phyloP scores from a whole-genome alignment of 2,329 filamentous ascomycete genomes.

The Venturia nashicola region DNA sequence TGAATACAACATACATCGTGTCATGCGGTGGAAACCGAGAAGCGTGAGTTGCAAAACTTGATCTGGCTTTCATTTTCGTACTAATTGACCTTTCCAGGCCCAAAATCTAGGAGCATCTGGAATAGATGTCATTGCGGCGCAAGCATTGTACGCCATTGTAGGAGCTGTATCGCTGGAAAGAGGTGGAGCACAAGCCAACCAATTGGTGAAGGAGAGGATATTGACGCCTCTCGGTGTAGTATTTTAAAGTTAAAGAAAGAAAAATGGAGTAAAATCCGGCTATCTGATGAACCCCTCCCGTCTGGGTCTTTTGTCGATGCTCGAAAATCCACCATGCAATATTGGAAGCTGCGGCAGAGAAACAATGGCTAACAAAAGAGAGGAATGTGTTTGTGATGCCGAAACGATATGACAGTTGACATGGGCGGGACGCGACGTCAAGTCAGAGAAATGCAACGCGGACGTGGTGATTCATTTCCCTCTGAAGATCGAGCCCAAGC shows the following conservation, averaged over 20 bases:
- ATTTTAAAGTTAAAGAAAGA: not conserved
- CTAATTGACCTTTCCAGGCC: slow-evolving; percentile 31
- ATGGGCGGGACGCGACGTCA: too few relatives aligned
- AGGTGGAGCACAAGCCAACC: slow-evolving; percentile 65
- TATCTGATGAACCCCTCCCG: not conserved
- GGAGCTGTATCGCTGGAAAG: slow-evolving; percentile 84
- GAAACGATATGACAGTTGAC: too few relatives aligned
- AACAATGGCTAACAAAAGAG: too few relatives aligned
- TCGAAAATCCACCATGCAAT: too few relatives aligned
- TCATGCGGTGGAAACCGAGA: slow-evolving; percentile 81
- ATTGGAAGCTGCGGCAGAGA: too few relatives aligned
- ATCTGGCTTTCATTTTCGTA: slow-evolving; percentile 8
- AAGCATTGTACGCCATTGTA: slow-evolving; percentile 72
- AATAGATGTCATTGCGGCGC: slow-evolving; percentile 58
- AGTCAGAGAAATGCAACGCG: too few relatives aligned
- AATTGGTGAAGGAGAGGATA: slow-evolving; percentile 65
- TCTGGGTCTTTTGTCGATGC: too few relatives aligned
- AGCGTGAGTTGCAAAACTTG: slow-evolving; percentile 42
- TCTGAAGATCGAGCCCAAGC: too few relatives aligned
- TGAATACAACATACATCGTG: slow-evolving; percentile 57
- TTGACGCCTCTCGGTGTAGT: slow-evolving; percentile 32
- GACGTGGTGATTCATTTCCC: too few relatives aligned
- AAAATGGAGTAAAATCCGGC: not conserved
- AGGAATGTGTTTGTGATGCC: too few relatives aligned
- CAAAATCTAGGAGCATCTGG: slow-evolving; percentile 63